These are phyloP conservation scores for Lanzia echinophila DNA, from an alignment of 2,329 filamentous ascomycete species.

Conservation along the genomic window DNA sequence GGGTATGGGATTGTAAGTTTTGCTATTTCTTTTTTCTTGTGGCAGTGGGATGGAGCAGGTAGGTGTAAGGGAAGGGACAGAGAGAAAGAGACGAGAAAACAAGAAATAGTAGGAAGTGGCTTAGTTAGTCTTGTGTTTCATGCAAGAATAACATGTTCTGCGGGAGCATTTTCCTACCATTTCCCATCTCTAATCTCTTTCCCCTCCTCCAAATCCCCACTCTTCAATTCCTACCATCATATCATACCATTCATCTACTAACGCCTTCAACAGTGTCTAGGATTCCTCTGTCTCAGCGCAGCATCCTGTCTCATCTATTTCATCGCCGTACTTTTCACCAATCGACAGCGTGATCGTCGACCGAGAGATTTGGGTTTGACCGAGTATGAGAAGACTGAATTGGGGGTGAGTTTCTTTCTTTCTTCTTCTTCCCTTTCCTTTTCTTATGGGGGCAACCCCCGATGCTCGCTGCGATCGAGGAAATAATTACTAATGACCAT, in stretches of 20 bases:
- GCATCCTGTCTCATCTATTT: slow-evolving; percentile 56
- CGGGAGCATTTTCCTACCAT: too few species aligned
- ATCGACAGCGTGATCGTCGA: slow-evolving; percentile 48
- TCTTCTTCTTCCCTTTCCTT: not conserved
- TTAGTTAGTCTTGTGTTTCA: too few species aligned
- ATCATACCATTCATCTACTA: not conserved
- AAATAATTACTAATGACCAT: slow-evolving; percentile 11
- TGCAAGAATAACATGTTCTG: too few species aligned
- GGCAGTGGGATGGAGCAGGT: too few species aligned
- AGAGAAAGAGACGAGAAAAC: not conserved
- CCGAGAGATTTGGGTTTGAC: slow-evolving; percentile 44
- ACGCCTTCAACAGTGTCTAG: slow-evolving; percentile 43
- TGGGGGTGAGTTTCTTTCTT: slow-evolving; percentile 32
- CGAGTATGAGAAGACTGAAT: slow-evolving; percentile 51
- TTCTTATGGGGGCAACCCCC: not conserved
- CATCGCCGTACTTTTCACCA: slow-evolving; percentile 50
- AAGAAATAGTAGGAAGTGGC: too few species aligned
- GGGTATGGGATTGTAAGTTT: slow-evolving; percentile 60
- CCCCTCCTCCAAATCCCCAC: not conserved
- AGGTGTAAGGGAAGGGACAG: not conserved
- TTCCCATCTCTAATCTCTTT: too few species aligned
- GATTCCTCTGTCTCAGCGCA: slow-evolving; percentile 63
- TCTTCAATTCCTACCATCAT: not conserved
- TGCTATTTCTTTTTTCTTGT: not conserved
- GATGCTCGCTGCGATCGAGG: not conserved